Evolutionary conservation across 805 yeast species (phyloP), one percentile per base, ranked within the genome.

Genomic region (Yamadazyma ubonensis): DNA sequence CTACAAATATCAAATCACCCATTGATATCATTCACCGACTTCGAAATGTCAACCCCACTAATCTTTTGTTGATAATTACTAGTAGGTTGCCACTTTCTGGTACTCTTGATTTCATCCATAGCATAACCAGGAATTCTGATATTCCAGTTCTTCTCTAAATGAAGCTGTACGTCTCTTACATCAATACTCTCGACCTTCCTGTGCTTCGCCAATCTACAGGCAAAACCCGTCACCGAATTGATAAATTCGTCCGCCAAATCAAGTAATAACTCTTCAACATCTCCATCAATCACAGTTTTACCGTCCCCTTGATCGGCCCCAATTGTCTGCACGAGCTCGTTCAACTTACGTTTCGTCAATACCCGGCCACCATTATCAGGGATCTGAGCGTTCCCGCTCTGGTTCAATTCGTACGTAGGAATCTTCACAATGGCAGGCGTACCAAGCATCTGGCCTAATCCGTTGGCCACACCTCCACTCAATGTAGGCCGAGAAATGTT

Each of bases 241-340:
- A 93, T 93, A 57, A 93, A 93, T 57, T 93, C 98, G 61, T 93
- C 99, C 0, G 99, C 97, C 34, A 93, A 67, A 60, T 93, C 99
- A 31, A 93, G 70, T 25, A 93, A 65, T 28, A 93, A 66, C 51
- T 91, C 98, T 60, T 90, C 96, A 12, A 88, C 96, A 61, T 93
- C 97, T 19, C 97, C 98, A 60, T 91, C 99, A 42, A 93, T 85
- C 4, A 76, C 75, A 5, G 95, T 81, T 53, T 89, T 95, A 12
- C 91, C 85, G 56, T 91, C 97, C 29, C 96, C 96, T 59, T 83
- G 93, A 58, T 85, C 91, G 2, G 82, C 78, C 5, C 90, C 93
- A 11, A 82, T 86, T 2, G 86, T 79, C 55, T 81, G 79, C 5
- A 93, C 93, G 44, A 93, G 71, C 57, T 93, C 99, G 47, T 86